These are phyloP conservation scores for Anthracocystis walkeri DNA, from an alignment of 1,284 basidiomycete species.

Conservation along the genomic window DNA sequence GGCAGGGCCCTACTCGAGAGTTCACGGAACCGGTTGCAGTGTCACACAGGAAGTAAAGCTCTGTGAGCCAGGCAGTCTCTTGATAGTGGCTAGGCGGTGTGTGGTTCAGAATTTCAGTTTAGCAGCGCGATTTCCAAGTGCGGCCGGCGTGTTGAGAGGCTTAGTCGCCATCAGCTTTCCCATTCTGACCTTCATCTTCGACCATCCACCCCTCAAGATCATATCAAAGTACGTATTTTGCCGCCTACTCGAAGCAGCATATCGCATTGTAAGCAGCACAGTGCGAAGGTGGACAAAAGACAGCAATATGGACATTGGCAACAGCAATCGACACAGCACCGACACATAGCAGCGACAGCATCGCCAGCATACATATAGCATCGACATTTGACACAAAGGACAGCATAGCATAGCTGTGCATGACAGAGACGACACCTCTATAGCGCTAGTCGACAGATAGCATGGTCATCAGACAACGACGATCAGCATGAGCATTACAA, in stretches of 20 bases:
- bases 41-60: neutral
- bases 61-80: neutral
- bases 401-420: slow-evolving; percentile 1
- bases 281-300: slow-evolving; percentile 1
- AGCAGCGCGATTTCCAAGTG: neutral
- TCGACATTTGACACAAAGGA: neutral
- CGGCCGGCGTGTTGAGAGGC: neutral
- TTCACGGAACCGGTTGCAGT: neutral
- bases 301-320: neutral
- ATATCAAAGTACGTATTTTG: slow-evolving; percentile 49
- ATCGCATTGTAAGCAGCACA: slow-evolving; percentile 10
- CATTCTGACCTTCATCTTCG: slow-evolving; percentile 46
- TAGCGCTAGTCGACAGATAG: too few species aligned
- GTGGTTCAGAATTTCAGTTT: neutral
- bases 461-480: too few species aligned
- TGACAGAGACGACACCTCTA: too few species aligned
- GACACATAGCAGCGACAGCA: slow-evolving; percentile 4
- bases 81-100: neutral
- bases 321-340: slow-evolving; percentile 2
- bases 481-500: too few species aligned
- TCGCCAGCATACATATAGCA: neutral
- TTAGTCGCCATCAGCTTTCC: slow-evolving; percentile 24
- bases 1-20: neutral
- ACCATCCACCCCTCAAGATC: slow-evolving; percentile 55
- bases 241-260: neutral